Conservation (phyloP, 2,329 filamentous ascomycete species). For the Aspergillus fijiensis region DNA sequence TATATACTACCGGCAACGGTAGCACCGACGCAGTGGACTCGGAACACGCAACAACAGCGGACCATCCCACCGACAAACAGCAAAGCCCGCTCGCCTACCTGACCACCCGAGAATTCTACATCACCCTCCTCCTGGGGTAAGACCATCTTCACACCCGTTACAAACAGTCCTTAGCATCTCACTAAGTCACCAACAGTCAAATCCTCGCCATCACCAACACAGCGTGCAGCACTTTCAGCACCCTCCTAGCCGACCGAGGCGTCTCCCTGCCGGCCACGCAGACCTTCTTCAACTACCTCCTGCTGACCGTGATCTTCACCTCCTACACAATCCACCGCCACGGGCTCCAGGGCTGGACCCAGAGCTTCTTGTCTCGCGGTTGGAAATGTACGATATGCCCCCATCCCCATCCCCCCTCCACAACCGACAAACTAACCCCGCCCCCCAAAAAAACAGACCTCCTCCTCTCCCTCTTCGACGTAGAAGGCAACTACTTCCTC, state of each 20-base stretch:
- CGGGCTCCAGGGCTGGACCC: conserved; percentile 68
- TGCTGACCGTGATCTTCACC: conserved; percentile 80
- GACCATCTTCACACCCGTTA: conserved; percentile 20
- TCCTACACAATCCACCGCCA: conserved; percentile 75
- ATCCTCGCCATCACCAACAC: conserved; percentile 86
- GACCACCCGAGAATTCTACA: conserved; percentile 81
- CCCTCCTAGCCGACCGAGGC: conserved; percentile 64
- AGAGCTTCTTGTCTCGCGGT: conserved; percentile 66
- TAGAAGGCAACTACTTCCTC: conserved; percentile 97
- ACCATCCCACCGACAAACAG: conserved; percentile 19
- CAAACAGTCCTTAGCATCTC: background rate
- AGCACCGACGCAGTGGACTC: conserved; percentile 9
- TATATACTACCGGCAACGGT: no score
- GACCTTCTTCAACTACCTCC: conserved; percentile 88
- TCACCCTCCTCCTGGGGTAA: conserved; percentile 72
- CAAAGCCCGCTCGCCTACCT: conserved; percentile 68
- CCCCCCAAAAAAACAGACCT: conserved; percentile 53
- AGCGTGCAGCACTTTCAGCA: conserved; percentile 85
- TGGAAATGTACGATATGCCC: conserved; percentile 67
- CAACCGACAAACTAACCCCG: conserved; percentile 1
- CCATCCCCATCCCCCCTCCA: background rate
- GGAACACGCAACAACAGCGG: no score
- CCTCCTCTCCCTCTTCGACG: conserved; percentile 88
- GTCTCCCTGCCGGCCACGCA: conserved; percentile 93
- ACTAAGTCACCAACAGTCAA: conserved; percentile 54